phyloP scores from a whole-genome alignment of 1,139 yeast genomes.

The Yamadazyma siamensis region DNA sequence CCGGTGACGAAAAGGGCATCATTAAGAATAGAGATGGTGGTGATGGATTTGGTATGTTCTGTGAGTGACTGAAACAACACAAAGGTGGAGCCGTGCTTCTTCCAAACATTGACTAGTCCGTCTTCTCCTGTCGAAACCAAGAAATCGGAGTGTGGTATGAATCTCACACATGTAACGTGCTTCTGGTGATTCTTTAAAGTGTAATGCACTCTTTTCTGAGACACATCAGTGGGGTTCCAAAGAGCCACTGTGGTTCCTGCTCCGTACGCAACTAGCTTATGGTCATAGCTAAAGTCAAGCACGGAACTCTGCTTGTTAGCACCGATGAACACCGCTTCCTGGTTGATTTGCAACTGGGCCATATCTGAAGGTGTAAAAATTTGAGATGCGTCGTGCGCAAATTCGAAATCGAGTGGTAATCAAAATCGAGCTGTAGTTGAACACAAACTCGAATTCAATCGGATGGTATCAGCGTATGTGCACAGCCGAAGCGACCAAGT shows the following conservation, averaged over 20 bases:
- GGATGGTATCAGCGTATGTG: slow-evolving; percentile 37
- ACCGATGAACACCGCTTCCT: slow-evolving; percentile 70
- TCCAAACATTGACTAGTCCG: slow-evolving; percentile 60
- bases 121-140: slow-evolving; percentile 71
- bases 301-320: slow-evolving; percentile 74
- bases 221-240: slow-evolving; percentile 56
- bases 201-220: slow-evolving; percentile 43
- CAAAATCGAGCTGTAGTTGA: too few species aligned
- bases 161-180: slow-evolving; percentile 58
- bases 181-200: slow-evolving; percentile 60
- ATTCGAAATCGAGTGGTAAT: too few species aligned
- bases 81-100: slow-evolving; percentile 15
- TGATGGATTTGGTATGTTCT: slow-evolving; percentile 46
- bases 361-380: slow-evolving; percentile 3
- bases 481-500: neutral
- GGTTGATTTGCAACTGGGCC: slow-evolving; percentile 10
- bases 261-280: slow-evolving; percentile 64
- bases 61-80: slow-evolving; percentile 31
- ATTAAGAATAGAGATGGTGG: slow-evolving; percentile 40
- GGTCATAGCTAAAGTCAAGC: slow-evolving; percentile 49
- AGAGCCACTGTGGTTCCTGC: slow-evolving; percentile 72
- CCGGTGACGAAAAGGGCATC: slow-evolving; percentile 52
- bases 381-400: slow-evolving; percentile 7
- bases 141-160: slow-evolving; percentile 43
- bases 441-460: too few species aligned